Evolutionary conservation across 164 flowering plant genomes (phyloP).

Genomic region (Chimonanthus praecox): DNA sequence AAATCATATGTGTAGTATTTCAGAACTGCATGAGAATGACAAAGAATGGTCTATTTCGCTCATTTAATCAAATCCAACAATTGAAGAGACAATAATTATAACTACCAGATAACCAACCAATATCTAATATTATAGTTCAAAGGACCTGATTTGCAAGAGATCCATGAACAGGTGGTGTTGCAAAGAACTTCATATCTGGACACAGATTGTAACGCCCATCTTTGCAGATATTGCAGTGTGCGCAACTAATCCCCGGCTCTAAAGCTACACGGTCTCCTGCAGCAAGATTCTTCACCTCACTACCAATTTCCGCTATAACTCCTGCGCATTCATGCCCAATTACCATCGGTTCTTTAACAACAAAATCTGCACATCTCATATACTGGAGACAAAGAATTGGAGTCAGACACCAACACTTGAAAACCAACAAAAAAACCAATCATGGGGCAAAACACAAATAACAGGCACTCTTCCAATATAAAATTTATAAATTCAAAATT

Average conservation of each 20-base stretch:
- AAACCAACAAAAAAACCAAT: not conserved
- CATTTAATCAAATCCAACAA: no score
- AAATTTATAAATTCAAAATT: no score
- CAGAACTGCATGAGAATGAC: no score
- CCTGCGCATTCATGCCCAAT: slow-evolving; percentile 99
- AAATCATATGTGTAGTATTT: no score
- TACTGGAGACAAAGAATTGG: slow-evolving; percentile 31
- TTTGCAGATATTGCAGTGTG: slow-evolving; percentile 60
- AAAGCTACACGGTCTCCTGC: slow-evolving; percentile 87
- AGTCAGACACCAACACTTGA: not conserved
- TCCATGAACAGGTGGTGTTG: slow-evolving; percentile 85
- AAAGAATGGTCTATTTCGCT: no score
- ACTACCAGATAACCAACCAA: not conserved
- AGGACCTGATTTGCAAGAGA: slow-evolving; percentile 84
- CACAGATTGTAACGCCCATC: slow-evolving; percentile 88
- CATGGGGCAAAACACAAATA: no score
- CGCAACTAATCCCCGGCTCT: slow-evolving; percentile 90
- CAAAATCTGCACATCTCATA: slow-evolving; percentile 56
- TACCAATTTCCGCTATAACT: slow-evolving; percentile 77
- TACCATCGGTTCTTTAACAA: slow-evolving; percentile 91
- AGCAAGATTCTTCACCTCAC: slow-evolving; percentile 55
- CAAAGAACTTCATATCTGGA: slow-evolving; percentile 93
- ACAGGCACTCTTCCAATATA: no score
- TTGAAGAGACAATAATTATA: not conserved
- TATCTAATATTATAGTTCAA: not conserved